phyloP scores from a whole-genome alignment of 495 filamentous ascomycete genomes.

The Penicillium antarcticum region DNA sequence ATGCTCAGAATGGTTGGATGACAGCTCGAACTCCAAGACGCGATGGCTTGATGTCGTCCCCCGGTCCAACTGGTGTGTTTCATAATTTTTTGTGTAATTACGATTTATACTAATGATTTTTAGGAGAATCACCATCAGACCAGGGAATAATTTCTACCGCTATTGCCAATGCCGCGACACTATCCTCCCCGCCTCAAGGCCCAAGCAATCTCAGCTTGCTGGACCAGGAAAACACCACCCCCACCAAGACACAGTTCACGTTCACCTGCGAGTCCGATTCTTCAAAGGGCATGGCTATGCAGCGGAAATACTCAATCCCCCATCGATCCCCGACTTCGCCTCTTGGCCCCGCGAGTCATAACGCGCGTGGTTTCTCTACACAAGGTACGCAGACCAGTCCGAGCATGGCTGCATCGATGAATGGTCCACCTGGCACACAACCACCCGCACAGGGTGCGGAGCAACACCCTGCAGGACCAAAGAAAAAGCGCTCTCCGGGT shows the following conservation, averaged over 20 bases:
- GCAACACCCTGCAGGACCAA: constrained; percentile 38
- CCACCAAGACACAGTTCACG: constrained; percentile 79
- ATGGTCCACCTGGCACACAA: constrained; percentile 18
- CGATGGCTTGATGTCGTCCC: constrained; percentile 38
- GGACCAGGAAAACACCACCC: constrained; percentile 61
- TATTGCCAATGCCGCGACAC: constrained; percentile 83
- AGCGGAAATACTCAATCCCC: constrained; percentile 33
- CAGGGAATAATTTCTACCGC: constrained; percentile 83
- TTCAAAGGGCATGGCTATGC: constrained; percentile 57
- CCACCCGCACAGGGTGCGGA: constrained; percentile 40
- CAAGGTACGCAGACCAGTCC: constrained; percentile 64
- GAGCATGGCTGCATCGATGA: constrained; percentile 38
- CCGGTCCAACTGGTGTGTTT: constrained; percentile 34
- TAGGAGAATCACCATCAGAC: constrained; percentile 42
- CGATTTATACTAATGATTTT: constrained; percentile 7
- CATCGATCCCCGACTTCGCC: constrained; percentile 35
- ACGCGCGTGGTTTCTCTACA: constrained; percentile 43
- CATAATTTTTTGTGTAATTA: background rate
- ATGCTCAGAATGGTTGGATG: constrained; percentile 37
- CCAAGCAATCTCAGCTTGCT: constrained; percentile 74
- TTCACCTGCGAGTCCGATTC: constrained; percentile 84
- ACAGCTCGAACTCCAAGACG: constrained; percentile 34
- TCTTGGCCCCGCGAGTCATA: constrained; percentile 25
- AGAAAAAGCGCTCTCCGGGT: constrained; percentile 53
- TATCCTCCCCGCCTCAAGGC: constrained; percentile 55